Conservation (phyloP, 208 protist species). For the Leishmania tarentolae region DNA sequence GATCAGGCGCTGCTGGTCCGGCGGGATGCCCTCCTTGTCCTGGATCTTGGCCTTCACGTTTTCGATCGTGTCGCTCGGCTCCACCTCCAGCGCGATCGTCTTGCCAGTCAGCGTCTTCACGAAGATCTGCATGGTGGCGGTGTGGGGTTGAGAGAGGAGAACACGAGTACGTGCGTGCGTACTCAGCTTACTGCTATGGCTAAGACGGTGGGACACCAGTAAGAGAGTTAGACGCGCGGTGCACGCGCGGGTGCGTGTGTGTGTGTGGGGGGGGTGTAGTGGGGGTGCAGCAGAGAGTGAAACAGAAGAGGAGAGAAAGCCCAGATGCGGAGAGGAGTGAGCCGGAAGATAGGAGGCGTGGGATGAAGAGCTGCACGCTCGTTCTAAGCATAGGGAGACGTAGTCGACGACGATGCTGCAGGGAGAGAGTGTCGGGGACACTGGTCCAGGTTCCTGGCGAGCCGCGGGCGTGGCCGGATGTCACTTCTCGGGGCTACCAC, state of each 20-base stretch:
- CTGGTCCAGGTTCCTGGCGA: not conserved
- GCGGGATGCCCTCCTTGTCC: conserved; percentile 4
- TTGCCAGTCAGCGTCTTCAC: conserved; percentile 78
- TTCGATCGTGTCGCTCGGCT: conserved; percentile 2
- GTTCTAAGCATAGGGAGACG: not conserved
- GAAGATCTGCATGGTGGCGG: conserved; percentile 94
- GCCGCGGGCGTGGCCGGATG: not conserved
- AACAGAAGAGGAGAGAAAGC: not conserved
- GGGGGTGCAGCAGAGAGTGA: not conserved
- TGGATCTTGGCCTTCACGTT: conserved; percentile 4
- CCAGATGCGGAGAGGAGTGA: not conserved
- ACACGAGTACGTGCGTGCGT: conserved; percentile 9
- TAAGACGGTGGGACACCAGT: not conserved
- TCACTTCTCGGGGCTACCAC: not conserved
- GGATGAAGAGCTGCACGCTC: not conserved
- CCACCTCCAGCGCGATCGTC: conserved; percentile 4
- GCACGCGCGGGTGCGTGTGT: too few relatives aligned
- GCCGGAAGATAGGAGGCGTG: not conserved
- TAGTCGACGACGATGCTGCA: not conserved
- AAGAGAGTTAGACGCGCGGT: too few relatives aligned
- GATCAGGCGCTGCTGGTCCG: conserved; percentile 38
- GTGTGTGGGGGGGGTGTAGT: not conserved
- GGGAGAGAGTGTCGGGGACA: not conserved
- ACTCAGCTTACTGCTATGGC: not conserved
- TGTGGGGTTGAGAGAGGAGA: not conserved